These are phyloP conservation scores for Cryphonectria naterciae DNA, from an alignment of 2,329 filamentous ascomycete species.

Conservation along the genomic window DNA sequence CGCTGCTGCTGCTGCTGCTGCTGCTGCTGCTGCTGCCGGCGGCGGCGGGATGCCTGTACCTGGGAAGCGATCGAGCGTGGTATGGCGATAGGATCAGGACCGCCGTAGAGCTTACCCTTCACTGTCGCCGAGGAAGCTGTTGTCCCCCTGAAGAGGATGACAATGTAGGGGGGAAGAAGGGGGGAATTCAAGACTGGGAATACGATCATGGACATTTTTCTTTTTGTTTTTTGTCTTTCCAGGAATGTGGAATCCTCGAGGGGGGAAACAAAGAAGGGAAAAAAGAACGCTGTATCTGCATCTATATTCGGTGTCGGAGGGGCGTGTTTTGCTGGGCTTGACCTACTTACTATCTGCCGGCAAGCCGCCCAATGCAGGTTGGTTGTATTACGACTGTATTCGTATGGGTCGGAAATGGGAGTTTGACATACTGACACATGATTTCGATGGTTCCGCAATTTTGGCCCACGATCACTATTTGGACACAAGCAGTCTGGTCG, in stretches of 20 bases:
- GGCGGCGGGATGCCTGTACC: constrained; percentile 8
- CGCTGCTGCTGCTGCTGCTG: constrained; percentile 31
- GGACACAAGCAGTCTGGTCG: background rate
- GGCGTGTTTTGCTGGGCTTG: constrained; percentile 4
- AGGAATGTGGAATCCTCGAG: background rate
- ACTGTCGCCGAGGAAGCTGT: constrained; percentile 18
- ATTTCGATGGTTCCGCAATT: background rate
- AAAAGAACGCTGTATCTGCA: constrained; percentile 7
- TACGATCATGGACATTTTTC: background rate
- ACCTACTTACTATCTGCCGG: background rate
- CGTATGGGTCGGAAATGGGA: constrained; percentile 14
- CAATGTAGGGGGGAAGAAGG: background rate
- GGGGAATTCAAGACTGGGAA: background rate
- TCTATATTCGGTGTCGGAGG: constrained; percentile 4
- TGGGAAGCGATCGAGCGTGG: constrained; percentile 32
- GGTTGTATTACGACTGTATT: constrained; percentile 15
- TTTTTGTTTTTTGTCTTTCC: no score
- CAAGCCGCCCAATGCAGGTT: background rate
- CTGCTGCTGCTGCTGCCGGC: constrained; percentile 24
- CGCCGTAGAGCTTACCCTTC: constrained; percentile 27
- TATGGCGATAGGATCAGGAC: constrained; percentile 34
- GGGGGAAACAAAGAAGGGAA: background rate
- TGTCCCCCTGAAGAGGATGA: background rate
- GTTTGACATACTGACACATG: constrained; percentile 18
- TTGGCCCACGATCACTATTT: background rate